phyloP scores from a whole-genome alignment of 2,329 filamentous ascomycete species.

The Sporothrix euskadiensis region DNA sequence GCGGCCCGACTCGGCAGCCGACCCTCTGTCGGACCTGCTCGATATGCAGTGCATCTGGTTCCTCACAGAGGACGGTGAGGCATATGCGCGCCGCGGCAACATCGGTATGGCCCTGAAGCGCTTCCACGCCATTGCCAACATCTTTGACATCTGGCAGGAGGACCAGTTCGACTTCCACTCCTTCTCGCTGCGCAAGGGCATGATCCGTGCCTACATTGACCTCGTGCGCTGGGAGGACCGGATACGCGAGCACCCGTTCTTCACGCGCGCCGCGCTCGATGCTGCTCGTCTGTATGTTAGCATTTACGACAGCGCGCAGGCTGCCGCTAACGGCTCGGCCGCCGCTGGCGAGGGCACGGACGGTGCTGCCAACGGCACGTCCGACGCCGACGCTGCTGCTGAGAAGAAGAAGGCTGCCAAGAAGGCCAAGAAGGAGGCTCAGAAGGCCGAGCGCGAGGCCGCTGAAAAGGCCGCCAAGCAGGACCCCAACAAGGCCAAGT shows the following conservation, averaged over 20 bases:
- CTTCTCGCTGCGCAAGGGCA: constrained; percentile 95
- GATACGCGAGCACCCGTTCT: constrained; percentile 90
- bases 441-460: constrained; percentile 73
- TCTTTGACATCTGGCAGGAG: constrained; percentile 97
- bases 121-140: constrained; percentile 82
- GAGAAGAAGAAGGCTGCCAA: constrained; percentile 86
- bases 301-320: constrained; percentile 62
- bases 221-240: constrained; percentile 97
- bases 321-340: constrained; percentile 37
- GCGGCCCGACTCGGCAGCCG: constrained; percentile 81
- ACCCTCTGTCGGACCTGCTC: constrained; percentile 83
- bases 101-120: constrained; percentile 86
- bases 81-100: constrained; percentile 79
- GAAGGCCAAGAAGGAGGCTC: constrained; percentile 73
- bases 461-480: constrained; percentile 76
- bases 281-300: constrained; percentile 79
- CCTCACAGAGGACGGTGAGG: constrained; percentile 90
- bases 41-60: constrained; percentile 99
- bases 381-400: constrained; percentile 63
- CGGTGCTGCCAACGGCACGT: constrained; percentile 45
- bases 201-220: constrained; percentile 90
- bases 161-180: constrained; percentile 99
- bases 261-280: constrained; percentile 76
- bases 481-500: constrained; percentile 76
- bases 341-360: constrained; percentile 55